These are phyloP conservation scores for Neofusicoccum parvum DNA, from an alignment of 2,329 filamentous ascomycete genomes.

Conservation along the genomic window DNA sequence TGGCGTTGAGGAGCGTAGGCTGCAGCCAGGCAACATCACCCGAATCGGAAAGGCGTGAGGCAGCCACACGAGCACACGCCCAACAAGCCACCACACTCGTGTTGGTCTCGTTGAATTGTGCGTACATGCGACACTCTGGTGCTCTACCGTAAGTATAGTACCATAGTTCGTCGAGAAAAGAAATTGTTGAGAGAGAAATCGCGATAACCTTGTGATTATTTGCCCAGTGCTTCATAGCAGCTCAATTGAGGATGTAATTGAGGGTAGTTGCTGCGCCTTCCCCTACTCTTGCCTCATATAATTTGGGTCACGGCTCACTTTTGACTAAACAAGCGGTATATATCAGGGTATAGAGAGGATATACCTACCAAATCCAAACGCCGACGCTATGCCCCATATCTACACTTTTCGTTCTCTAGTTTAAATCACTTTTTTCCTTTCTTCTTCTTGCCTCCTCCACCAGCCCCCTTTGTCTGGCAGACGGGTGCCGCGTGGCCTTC, in stretches of 20 bases:
- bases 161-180: too few species aligned
- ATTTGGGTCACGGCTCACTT: background rate
- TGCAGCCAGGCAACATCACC: background rate
- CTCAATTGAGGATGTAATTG: too few species aligned
- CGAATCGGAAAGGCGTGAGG: conserved; percentile 6
- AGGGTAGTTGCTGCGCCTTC: too few species aligned
- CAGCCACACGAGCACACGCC: background rate
- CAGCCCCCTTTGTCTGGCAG: conserved; percentile 4
- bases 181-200: too few species aligned
- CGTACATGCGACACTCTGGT: too few species aligned
- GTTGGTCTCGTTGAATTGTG: too few species aligned
- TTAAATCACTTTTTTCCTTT: conserved; percentile 24
- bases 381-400: conserved; percentile 7
- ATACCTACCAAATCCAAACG: background rate
- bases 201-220: too few species aligned
- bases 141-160: too few species aligned
- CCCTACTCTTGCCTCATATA: too few species aligned
- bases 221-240: too few species aligned
- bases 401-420: background rate
- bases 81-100: background rate
- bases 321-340: background rate
- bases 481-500: conserved; percentile 63
- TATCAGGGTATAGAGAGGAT: conserved; percentile 1
- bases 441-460: conserved; percentile 25
- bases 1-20: background rate